phyloP scores from a whole-genome alignment of 768 basidiomycete species.

The Butyriboletus loyo region DNA sequence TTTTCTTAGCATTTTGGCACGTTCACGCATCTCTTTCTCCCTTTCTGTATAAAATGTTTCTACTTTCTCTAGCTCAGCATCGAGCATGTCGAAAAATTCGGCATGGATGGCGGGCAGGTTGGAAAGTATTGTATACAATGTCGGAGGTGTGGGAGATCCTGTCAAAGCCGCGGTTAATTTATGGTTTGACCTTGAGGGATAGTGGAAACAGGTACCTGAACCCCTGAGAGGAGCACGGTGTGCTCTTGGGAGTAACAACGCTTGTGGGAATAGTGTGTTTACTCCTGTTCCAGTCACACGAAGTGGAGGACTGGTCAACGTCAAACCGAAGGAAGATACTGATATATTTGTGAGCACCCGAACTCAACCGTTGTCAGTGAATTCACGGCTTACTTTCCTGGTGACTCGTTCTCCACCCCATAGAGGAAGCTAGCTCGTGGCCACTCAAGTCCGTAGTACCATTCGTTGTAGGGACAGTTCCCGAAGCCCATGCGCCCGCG shows the following conservation, averaged over 20 bases:
- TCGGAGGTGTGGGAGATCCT: constrained; percentile 25
- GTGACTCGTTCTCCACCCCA: background rate
- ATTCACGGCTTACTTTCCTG: constrained; percentile 11
- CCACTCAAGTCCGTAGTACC: background rate
- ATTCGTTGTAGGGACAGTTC: background rate
- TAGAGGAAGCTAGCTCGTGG: background rate
- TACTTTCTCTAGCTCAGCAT: constrained; percentile 80
- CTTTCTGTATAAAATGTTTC: constrained; percentile 76
- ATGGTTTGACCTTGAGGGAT: background rate
- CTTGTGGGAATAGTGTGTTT: background rate
- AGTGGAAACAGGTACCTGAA: constrained; percentile 9
- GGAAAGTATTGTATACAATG: constrained; percentile 49
- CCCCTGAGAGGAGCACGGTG: background rate
- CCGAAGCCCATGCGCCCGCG: background rate
- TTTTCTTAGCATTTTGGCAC: constrained; percentile 47
- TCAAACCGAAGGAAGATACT: constrained; percentile 15
- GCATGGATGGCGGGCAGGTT: constrained; percentile 58
- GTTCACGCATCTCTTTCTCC: constrained; percentile 58
- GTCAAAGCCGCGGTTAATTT: background rate
- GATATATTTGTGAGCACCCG: background rate
- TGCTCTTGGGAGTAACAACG: background rate
- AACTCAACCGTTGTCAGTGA: background rate
- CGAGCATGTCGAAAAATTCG: constrained; percentile 75
- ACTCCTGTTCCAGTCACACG: background rate
- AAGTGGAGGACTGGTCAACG: constrained; percentile 4